Conservation (phyloP, 805 yeast species). For the Pichia ethanolica region DNA sequence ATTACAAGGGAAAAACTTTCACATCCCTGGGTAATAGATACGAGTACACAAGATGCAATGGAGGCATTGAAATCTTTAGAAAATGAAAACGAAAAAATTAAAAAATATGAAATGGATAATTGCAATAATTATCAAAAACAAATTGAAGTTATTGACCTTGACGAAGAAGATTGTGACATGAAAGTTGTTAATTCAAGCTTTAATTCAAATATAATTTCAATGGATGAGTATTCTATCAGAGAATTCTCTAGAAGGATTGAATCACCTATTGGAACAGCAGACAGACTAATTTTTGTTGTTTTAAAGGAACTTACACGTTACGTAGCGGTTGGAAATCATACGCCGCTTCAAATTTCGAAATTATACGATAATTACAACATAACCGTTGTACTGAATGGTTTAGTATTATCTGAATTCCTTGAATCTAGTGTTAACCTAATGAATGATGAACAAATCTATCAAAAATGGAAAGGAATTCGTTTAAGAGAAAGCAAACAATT, state of each 20-base stretch:
- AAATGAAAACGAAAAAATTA: neutral
- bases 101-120: too few species aligned
- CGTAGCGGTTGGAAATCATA: too few species aligned
- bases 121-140: too few species aligned
- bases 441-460: too few species aligned
- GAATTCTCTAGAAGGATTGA: neutral
- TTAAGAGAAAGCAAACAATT: neutral
- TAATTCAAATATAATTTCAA: neutral
- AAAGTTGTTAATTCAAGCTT: neutral
- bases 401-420: too few species aligned
- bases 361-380: too few species aligned
- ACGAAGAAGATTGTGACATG: neutral
- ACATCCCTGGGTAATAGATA: conserved; percentile 1
- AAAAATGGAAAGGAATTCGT: neutral
- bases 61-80: conserved; percentile 1
- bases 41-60: conserved; percentile 1
- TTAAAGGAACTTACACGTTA: neutral
- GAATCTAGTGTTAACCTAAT: too few species aligned
- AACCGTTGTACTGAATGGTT: neutral
- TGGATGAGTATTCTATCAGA: neutral
- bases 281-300: neutral
- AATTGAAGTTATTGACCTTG: neutral
- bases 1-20: neutral
- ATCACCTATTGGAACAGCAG: neutral
- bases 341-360: too few species aligned